These are phyloP conservation scores for Tetrahymena borealis DNA, from an alignment of 73 alveolate species.

Conservation along the genomic window DNA sequence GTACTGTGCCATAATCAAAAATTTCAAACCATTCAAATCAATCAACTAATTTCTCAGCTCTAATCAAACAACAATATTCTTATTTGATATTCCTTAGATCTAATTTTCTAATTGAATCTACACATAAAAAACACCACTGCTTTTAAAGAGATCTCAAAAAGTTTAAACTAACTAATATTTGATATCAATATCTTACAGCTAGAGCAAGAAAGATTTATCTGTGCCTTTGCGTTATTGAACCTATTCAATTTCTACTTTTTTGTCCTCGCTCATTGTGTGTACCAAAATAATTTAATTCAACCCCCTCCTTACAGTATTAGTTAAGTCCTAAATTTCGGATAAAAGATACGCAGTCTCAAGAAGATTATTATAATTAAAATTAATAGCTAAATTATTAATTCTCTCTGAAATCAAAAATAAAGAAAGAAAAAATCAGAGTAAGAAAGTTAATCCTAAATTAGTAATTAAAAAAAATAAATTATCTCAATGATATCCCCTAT, in stretches of 20 bases:
- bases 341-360: not conserved
- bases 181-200: not conserved
- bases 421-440: not conserved
- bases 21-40: not conserved
- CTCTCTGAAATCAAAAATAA: not conserved
- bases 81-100: too few relatives aligned
- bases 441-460: not conserved
- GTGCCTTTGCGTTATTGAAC: not conserved
- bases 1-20: not conserved
- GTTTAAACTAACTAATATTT: too few relatives aligned
- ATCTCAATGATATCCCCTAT: not conserved
- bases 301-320: slow-evolving; percentile 5
- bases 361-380: not conserved
- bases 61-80: too few relatives aligned
- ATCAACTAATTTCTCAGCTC: not conserved
- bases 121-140: too few relatives aligned
- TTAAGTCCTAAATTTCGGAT: not conserved
- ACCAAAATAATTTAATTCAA: not conserved
- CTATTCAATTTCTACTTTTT: not conserved
- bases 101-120: too few relatives aligned
- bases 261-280: too few relatives aligned
- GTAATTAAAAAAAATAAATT: too few relatives aligned
- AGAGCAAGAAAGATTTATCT: not conserved
- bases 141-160: too few relatives aligned
- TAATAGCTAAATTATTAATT: not conserved